Evolutionary conservation across 108 stramenopile species (phyloP), one percentile per base, ranked within the genome.

Genomic region (Nitzschia putrida): DNA sequence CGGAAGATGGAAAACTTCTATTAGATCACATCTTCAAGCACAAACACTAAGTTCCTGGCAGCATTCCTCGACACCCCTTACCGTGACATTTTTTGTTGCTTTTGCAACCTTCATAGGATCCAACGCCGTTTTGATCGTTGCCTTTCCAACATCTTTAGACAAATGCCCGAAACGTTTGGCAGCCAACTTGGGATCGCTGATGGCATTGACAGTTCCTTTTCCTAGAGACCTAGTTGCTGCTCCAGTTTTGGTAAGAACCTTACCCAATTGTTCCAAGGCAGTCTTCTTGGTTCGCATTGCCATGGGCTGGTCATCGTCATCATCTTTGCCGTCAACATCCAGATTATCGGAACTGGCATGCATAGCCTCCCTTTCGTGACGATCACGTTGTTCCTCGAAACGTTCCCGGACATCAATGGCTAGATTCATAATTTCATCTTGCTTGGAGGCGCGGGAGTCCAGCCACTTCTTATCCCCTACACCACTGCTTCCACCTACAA

Each of bases 141-240:
- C 61, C 44, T 63, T 63, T 11, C 61, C 61, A 22, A 63, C 61
- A 63, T 63, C 61, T 45, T 63, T 63, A 22, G 61, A 63, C 8
- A 63, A 24, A 10, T 63, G 61, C 0, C 61, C 61, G 4, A 63
- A 63, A 24, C 61, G 61, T 47, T 63, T 63, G n/a, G 61, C 61
- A 3, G 61, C 61, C 42, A 47, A 13, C 8, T 63, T 63, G 0
- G 61, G 61, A 45, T 63, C 61, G 44, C 23, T n/a, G 22, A 63
- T 63, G 11, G 61, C 61, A 45, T 63, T 63, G 21, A 63, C 61
- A 20, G 61, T 63, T 21, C 61, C 61, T 47, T 63, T 63, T 24
- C 61, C 61, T 4, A 63, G 23, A 12, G 61, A 63, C 11, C 61
- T 41, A 2, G 44, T 25, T 22, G 38, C 61, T 1, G 43, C 61